These are phyloP conservation scores for Candida orba DNA, from an alignment of 805 yeast species.

Conservation along the genomic window DNA sequence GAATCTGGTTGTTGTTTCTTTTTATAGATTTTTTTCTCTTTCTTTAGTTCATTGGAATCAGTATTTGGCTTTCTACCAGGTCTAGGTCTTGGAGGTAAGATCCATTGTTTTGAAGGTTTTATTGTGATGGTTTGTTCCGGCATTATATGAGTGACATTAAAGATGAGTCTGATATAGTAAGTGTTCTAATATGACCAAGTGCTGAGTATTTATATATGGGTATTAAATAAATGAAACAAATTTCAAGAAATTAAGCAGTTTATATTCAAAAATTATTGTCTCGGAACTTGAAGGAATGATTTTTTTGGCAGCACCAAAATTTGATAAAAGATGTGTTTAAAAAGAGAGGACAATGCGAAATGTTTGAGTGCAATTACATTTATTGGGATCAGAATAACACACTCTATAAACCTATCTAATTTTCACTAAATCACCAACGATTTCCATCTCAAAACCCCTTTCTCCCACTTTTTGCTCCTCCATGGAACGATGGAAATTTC, in stretches of 20 bases:
- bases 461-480: background rate
- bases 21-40: conserved; percentile 2
- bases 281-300: background rate
- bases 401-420: background rate
- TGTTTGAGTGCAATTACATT: background rate
- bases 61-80: conserved; percentile 1
- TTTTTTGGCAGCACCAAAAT: no score
- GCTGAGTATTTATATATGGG: no score
- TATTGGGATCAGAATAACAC: background rate
- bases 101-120: conserved; percentile 67
- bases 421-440: background rate
- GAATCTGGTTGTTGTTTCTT: background rate
- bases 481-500: conserved; percentile 2
- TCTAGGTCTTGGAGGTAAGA: conserved; percentile 73
- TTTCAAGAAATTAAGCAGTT: background rate
- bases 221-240: background rate
- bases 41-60: conserved; percentile 1
- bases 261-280: background rate
- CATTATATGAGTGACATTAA: background rate
- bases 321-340: no score
- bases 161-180: background rate
- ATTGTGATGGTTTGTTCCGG: background rate
- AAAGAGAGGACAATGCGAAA: no score
- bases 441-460: background rate
- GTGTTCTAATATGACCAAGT: no score